phyloP scores from a whole-genome alignment of 2,329 filamentous ascomycete genomes.

The Hymenoscyphus linearis region DNA sequence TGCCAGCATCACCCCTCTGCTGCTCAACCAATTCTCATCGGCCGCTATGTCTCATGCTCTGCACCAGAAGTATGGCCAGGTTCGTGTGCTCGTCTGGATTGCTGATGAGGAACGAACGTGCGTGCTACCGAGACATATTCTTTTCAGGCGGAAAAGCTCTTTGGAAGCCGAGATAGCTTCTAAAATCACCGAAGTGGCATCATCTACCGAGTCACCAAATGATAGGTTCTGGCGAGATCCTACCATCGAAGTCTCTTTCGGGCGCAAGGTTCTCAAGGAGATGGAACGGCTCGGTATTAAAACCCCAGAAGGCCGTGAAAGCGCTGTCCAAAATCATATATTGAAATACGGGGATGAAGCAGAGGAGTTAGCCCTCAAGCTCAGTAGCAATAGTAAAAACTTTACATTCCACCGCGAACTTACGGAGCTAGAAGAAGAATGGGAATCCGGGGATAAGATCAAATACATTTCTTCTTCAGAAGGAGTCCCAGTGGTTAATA shows the following conservation, averaged over 20 bases:
- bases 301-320: not conserved
- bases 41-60: conserved; percentile 52
- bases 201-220: conserved; percentile 27
- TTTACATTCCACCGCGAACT: conserved; percentile 6
- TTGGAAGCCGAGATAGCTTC: conserved; percentile 57
- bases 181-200: conserved; percentile 54
- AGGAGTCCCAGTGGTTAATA: no score
- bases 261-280: conserved; percentile 35
- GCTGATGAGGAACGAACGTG: conserved; percentile 52
- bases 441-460: conserved; percentile 5
- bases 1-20: conserved; percentile 50
- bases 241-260: conserved; percentile 44
- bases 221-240: conserved; percentile 40
- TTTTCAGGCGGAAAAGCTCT: conserved; percentile 49
- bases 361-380: not conserved
- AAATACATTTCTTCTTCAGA: not conserved
- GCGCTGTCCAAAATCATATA: conserved; percentile 17
- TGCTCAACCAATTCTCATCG: conserved; percentile 57
- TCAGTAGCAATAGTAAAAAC: not conserved
- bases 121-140: conserved; percentile 56
- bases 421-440: conserved; percentile 8
- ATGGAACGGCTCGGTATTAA: conserved; percentile 37
- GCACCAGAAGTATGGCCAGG: conserved; percentile 71
- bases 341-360: not conserved
- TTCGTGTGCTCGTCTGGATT: conserved; percentile 74